A percentile compares a stretch with the other conserved stretches of the same genome.
Evolutionary conservation across 495 filamentous ascomycete species (phyloP).

Genomic region (Sphaerosporella brunnea): DNA sequence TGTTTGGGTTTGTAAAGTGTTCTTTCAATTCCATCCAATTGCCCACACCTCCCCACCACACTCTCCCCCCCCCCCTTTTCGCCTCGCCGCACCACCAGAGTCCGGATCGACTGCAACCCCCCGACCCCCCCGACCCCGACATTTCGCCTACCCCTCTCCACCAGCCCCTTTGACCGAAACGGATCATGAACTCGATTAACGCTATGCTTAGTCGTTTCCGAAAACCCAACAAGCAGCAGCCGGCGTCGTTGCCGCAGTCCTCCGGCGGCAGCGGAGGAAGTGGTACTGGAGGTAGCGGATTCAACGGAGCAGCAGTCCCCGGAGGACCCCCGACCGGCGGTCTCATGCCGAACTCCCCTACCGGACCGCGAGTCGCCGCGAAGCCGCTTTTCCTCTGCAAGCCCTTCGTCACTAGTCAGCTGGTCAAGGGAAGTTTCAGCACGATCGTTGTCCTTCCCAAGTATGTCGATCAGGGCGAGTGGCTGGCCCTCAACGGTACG

Average conservation of each 20-base stretch:
- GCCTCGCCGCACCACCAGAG: neutral
- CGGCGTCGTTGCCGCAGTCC: neutral
- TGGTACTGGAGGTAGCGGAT: neutral
- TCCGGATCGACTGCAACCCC: neutral
- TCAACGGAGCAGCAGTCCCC: neutral
- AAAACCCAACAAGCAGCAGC: neutral
- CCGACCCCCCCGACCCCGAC: neutral
- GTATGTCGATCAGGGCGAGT: conserved; percentile 58
- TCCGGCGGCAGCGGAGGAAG: too few species aligned
- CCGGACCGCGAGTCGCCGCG: conserved; percentile 14
- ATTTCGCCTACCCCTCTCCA: neutral
- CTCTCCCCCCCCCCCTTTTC: neutral
- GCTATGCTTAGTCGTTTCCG: conserved; percentile 4
- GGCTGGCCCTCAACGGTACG: conserved; percentile 39
- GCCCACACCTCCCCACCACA: neutral
- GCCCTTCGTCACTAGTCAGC: conserved; percentile 26
- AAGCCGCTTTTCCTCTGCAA: conserved; percentile 26
- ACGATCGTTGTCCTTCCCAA: conserved; percentile 56
- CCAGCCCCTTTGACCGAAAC: neutral
- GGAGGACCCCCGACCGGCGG: neutral
- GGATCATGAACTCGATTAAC: conserved; percentile 5
- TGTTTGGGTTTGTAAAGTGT: conserved; percentile 1
- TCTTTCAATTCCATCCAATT: neutral
- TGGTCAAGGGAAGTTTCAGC: conserved; percentile 61
- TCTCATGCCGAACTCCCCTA: conserved; percentile 3